Evolutionary conservation across 78 protist species (phyloP).

Genomic region (Dictyostelium intermedium): DNA sequence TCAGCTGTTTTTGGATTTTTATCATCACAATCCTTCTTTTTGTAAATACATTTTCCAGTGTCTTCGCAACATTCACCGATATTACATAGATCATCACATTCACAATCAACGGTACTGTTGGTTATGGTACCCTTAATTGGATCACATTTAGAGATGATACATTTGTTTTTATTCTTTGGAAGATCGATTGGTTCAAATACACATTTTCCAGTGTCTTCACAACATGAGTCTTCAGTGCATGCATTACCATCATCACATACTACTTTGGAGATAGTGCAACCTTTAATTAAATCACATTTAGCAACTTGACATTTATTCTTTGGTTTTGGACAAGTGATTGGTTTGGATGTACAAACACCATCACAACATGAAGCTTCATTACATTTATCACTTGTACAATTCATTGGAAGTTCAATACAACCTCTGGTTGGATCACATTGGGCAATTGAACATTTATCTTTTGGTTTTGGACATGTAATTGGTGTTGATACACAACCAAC

Average conservation of each 20-base stretch:
- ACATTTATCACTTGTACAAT: conserved; percentile 12
- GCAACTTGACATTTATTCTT: conserved; percentile 6
- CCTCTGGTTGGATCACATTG: neutral
- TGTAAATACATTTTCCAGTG: conserved; percentile 3
- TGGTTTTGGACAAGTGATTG: conserved; percentile 13
- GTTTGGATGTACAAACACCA: neutral
- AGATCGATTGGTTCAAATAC: neutral
- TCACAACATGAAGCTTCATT: conserved; percentile 27
- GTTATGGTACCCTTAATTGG: neutral
- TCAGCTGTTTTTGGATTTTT: conserved; percentile 39
- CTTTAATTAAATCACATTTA: neutral
- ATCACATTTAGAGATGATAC: neutral
- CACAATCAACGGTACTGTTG: neutral
- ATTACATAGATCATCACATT: conserved; percentile 53
- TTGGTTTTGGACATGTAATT: conserved; percentile 20
- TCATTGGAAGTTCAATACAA: neutral
- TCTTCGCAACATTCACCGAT: conserved; percentile 41
- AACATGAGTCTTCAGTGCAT: conserved; percentile 42
- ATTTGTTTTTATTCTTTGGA: neutral
- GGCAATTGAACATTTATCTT: conserved; percentile 8
- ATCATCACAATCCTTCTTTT: conserved; percentile 33
- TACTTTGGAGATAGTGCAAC: neutral
- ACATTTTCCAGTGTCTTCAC: neutral
- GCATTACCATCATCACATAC: conserved; percentile 6
- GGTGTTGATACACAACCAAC: neutral